Base-by-base conservation (phyloP, 2,329 filamentous ascomycete species). In the Pestalotiopsis sp. region DNA sequence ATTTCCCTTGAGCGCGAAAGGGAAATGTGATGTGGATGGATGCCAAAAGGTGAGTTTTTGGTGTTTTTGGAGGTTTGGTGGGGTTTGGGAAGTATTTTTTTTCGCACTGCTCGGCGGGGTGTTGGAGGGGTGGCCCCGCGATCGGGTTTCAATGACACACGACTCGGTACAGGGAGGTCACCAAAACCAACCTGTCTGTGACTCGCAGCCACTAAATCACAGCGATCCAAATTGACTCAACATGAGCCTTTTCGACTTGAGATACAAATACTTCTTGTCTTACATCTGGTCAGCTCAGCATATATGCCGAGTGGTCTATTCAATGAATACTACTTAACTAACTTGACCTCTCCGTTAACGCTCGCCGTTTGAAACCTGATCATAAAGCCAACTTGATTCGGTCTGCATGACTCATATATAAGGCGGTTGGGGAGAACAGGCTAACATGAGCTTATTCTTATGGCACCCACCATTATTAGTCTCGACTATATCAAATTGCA, bases 1-100 rank as follows among this genome's bases (percentile, higher is more conserved):
- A 9, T n/a, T n/a, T n/a, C 45, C 45, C 45, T 52, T 52, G 55
- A 41, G 61, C n/a, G 58, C 69, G 62, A 72, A 71, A 71, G 67
- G 70, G 66, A 68, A 69, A 67, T 69, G 31, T 36, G 31, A 36
- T 70, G 70, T 70, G 70, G 41, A 66, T 52, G 45, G 45, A 52
- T 52, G 45, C 11, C 45, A 9, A 52, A 52, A 20, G 45, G 45
- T 52, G 45, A 52, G 20, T 52, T 52, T 52, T 20, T 52, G 45
- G 45, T 23, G 45, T 52, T 52, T 52, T 52, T 52, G 45, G 45
- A 9, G 45, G 17, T 52, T 52, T 52, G 45, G 45, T 52, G 45
- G 45, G 45, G 45, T 52, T 52, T 52, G 45, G 45, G 31, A 52
- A 52, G 45, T 52, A 52, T 52, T 52, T 52, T 52, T 52, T 52